Evolutionary conservation across 176 grass and related monocot species (phyloP).

Genomic region (Panicum miliaceum): DNA sequence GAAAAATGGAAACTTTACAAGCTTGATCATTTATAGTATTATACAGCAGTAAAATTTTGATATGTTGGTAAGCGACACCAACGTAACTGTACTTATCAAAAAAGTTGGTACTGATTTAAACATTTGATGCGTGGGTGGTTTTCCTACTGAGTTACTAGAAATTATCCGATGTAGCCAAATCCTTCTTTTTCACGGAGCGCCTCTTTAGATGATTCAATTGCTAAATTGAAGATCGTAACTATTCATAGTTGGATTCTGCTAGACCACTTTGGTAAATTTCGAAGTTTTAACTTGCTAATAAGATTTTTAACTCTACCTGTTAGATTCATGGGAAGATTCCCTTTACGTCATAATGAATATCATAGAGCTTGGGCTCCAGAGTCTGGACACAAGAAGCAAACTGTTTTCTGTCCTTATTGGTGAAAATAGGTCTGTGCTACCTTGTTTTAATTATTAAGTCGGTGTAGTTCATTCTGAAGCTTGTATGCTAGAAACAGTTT

Average conservation of each 20-base stretch:
- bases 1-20: too few species aligned
- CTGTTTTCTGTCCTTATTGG: slow-evolving; percentile 16
- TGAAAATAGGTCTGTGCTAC: slow-evolving; percentile 32
- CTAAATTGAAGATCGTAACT: not conserved
- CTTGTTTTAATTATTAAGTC: not conserved
- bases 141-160: too few species aligned
- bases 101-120: too few species aligned
- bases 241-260: slow-evolving; percentile 11
- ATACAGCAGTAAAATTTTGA: too few species aligned
- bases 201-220: not conserved
- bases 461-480: not conserved
- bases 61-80: too few species aligned
- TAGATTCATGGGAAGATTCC: slow-evolving; percentile 9
- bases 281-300: slow-evolving; percentile 22
- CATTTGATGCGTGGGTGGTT: too few species aligned
- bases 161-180: too few species aligned
- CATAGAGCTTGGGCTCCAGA: slow-evolving; percentile 13
- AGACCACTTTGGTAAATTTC: not conserved
- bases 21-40: too few species aligned
- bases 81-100: too few species aligned
- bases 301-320: slow-evolving; percentile 1
- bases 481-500: not conserved
- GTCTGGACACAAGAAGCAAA: slow-evolving; percentile 3
- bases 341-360: slow-evolving; percentile 27
- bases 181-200: too few species aligned